Evolutionary conservation across 2,329 filamentous ascomycete genomes (phyloP), one percentile per base, ranked within the genome.

Genomic region (Colletotrichum sp.): DNA sequence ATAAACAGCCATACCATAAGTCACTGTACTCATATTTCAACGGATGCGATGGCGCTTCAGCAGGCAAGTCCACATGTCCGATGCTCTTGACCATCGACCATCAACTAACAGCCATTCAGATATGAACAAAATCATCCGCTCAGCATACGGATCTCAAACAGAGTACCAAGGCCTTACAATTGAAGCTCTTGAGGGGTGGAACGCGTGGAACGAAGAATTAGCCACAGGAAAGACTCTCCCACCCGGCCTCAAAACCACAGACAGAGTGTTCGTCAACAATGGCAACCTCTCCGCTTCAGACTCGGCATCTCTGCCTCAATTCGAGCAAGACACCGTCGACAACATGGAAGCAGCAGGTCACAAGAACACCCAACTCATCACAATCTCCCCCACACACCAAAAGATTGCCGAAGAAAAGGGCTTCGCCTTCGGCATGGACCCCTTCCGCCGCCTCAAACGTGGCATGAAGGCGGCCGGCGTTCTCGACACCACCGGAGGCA

Each of bases 401-500:
- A 43, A 78, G 6, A 75, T 80, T 0, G 85, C 85, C 15, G 60
- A 77, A 5, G 67, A 78, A 3, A 81, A 81, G 21, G 81, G 83
- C 6, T 74, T 82, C 7, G 79, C 76, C 7, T 82, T 81, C 64
- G 82, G 80, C 7, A 78, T 87, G 32, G 81, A 87, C 74, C 83
- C 87, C 1, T 87, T 89, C 74, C 61, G 78, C 5, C 79, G 82
- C 9, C 74, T 79, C 63, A 63, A 78, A 74, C 78, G 80, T 28
- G 79, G 80, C 7, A 78, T 82, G 6, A 77, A 80, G 24, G 79
- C 81, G 32, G 75, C 83, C 6, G 88, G 85, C 0, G 82, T 88
- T 1, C 80, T 90, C 0, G 88, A 90, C 67, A 85, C 83, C 2
- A 86, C 83, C 1, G 88, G 86, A 16, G 89, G 89, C 5, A 83